These are phyloP conservation scores for Globisporangium cystogenes DNA, from an alignment of 352 stramenopile species.

Conservation along the genomic window DNA sequence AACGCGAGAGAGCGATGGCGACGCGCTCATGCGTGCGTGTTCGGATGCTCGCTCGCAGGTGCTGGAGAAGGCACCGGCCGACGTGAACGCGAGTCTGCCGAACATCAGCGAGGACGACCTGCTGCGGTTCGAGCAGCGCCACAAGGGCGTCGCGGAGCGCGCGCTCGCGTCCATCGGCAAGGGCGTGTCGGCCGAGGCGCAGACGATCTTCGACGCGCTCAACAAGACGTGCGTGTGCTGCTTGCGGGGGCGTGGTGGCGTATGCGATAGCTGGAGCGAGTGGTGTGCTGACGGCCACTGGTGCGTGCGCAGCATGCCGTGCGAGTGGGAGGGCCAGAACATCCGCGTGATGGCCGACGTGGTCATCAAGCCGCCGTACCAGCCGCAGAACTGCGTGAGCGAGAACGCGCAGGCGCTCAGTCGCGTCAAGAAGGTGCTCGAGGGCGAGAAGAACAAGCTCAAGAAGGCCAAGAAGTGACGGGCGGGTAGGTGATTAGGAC, in stretches of 20 bases:
- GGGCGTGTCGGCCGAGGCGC: slow-evolving; percentile 57
- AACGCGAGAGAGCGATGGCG: neutral
- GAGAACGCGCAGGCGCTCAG: slow-evolving; percentile 66
- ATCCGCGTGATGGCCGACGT: slow-evolving; percentile 86
- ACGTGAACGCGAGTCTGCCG: slow-evolving; percentile 38
- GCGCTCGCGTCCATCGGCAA: slow-evolving; percentile 79
- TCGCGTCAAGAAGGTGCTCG: slow-evolving; percentile 83
- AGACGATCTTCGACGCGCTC: slow-evolving; percentile 83
- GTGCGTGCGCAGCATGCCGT: slow-evolving; percentile 57
- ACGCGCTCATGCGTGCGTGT: neutral
- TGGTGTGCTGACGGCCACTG: neutral
- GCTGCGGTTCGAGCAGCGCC: slow-evolving; percentile 67
- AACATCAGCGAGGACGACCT: slow-evolving; percentile 66
- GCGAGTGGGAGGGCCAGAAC: slow-evolving; percentile 73
- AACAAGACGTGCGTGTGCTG: slow-evolving; percentile 89
- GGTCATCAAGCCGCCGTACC: slow-evolving; percentile 80
- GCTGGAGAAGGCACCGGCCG: slow-evolving; percentile 38
- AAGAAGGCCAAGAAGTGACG: slow-evolving; percentile 46
- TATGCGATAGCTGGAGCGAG: too few species aligned
- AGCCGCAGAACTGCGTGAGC: slow-evolving; percentile 73
- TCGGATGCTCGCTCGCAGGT: slow-evolving; percentile 17
- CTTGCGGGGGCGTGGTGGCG: neutral
- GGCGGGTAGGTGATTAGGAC: slow-evolving; percentile 9
- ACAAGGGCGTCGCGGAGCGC: slow-evolving; percentile 60
- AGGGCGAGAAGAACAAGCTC: slow-evolving; percentile 73